Evolutionary conservation across 1,139 yeast species (phyloP), one percentile per base, ranked within the genome.

Genomic region (Blastobotrys buckinghamii): DNA sequence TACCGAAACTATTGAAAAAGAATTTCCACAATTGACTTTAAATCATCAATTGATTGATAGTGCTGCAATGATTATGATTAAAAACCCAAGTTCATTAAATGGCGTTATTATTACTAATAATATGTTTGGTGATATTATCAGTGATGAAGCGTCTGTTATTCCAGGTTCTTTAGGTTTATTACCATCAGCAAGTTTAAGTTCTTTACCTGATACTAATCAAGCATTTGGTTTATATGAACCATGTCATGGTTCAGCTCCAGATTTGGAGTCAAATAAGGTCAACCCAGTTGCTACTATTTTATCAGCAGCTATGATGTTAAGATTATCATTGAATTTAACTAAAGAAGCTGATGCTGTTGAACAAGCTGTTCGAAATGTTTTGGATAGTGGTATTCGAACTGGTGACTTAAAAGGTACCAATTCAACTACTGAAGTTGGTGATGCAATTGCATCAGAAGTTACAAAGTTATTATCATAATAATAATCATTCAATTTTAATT

Each of bases 161-260:
- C 98, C 98, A 39, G 98, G 98, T 34, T 90, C 97, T 19, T 75
- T 92, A 54, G 98, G 98, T 52, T 78, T 92, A 58, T 77, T 92
- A 58, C 98, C 98, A 44, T 87, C 96, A 53, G 98, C 98, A 6
- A 89, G 97, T 20, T 78, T 92, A 62, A 94, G 97, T 6, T 87
- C 97, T 16, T 77, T 92, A 62, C 98, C 98, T 51, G 97, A 90
- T 68, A 81, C 90, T 42, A 90, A 90, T 75, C 74, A 78, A 44
- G 97, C 97, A 0, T 89, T 92, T 65, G 98, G 98, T 53, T 76
- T 92, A 55, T 92, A 92, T 68, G 98, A 92, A 72, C 98, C 98
- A 57, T 90, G 97, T 66, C 98, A 92, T 68, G 98, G 98, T 43
- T 84, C 96, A 39, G 98, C 98, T 26, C 98, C 98, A 40, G 98